Evolutionary conservation across 108 stramenopile species (phyloP).

Genomic region (Cyclotella choctawhatcheeana): DNA sequence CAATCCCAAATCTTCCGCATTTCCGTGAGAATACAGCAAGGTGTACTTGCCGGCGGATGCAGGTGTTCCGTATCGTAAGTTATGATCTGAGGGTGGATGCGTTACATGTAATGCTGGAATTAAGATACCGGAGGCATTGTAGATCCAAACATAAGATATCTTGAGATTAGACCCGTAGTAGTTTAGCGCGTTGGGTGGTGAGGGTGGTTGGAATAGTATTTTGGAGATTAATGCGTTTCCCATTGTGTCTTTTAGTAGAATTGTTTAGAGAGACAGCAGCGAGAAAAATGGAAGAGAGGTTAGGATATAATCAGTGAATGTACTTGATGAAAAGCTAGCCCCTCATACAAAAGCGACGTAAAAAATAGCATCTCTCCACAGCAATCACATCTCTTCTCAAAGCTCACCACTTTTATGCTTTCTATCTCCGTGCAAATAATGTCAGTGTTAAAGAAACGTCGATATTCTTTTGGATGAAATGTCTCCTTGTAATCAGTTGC

Average conservation of each 20-base stretch:
- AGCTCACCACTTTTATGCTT: too few species aligned
- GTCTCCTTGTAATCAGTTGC: too few species aligned
- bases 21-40: constrained; percentile 61
- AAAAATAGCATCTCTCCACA: too few species aligned
- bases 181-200: constrained; percentile 26
- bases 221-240: constrained; percentile 45
- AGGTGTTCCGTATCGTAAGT: neutral
- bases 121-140: neutral
- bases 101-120: constrained; percentile 40
- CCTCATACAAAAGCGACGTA: too few species aligned
- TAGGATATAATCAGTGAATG: too few species aligned
- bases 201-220: constrained; percentile 50
- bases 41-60: constrained; percentile 23
- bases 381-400: too few species aligned
- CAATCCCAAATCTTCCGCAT: constrained; percentile 66
- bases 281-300: too few species aligned
- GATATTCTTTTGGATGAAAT: too few species aligned
- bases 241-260: constrained; percentile 11
- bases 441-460: too few species aligned
- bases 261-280: too few species aligned
- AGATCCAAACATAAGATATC: constrained; percentile 12
- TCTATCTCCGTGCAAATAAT: too few species aligned
- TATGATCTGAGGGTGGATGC: neutral
- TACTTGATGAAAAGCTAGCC: too few species aligned
- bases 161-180: constrained; percentile 20